Conservation (phyloP, 1,284 basidiomycete genomes). For the Cutaneotrichosporon mucoides region DNA sequence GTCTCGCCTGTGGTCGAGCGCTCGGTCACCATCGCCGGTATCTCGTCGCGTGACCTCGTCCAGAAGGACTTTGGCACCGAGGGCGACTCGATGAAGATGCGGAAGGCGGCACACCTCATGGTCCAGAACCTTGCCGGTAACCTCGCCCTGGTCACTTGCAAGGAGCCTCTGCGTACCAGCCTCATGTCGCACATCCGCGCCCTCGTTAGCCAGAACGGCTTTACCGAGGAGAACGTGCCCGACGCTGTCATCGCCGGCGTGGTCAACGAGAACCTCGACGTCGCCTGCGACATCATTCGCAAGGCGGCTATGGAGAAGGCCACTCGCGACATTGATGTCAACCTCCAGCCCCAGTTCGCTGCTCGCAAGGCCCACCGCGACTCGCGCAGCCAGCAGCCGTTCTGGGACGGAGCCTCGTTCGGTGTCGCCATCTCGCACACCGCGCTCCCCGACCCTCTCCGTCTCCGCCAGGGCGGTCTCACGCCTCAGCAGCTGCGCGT, state of each 20-base stretch:
- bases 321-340: constrained; percentile 90
- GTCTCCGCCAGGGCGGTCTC: constrained; percentile 78
- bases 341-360: constrained; percentile 76
- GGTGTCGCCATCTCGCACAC: constrained; percentile 70
- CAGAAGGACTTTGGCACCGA: constrained; percentile 97
- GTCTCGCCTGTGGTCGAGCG: constrained; percentile 96
- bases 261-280: constrained; percentile 88
- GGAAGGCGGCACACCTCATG: constrained; percentile 92
- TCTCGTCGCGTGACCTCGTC: constrained; percentile 93
- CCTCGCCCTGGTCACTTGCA: constrained; percentile 95
- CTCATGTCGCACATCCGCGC: constrained; percentile 84
- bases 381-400: constrained; percentile 57
- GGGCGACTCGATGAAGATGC: constrained; percentile 81
- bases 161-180: constrained; percentile 91
- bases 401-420: constrained; percentile 74
- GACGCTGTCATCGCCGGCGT: constrained; percentile 66
- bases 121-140: constrained; percentile 95
- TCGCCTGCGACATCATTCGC: constrained; percentile 92
- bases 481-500: constrained; percentile 78
- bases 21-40: constrained; percentile 98
- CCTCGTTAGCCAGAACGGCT: constrained; percentile 75
- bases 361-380: constrained; percentile 82
- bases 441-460: constrained; percentile 81
- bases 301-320: constrained; percentile 98
- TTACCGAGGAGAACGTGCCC: constrained; percentile 62